phyloP scores from a whole-genome alignment of 2,329 filamentous ascomycete species.

The Stachybotrys chartarum region DNA sequence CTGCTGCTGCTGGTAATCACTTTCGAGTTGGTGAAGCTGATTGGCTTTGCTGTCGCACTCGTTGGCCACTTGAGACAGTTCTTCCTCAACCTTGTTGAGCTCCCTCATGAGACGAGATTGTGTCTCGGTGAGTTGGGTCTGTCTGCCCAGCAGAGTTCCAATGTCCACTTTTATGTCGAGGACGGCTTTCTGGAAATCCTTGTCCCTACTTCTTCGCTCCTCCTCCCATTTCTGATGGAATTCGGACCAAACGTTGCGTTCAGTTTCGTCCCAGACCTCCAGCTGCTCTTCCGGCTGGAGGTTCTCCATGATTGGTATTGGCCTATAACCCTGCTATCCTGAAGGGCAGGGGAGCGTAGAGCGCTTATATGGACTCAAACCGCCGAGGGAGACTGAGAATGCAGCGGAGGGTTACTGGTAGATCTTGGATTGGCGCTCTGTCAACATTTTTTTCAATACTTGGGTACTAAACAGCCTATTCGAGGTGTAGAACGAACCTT shows the following conservation, averaged over 20 bases:
- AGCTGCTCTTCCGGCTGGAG: conserved; percentile 22
- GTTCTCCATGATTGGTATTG: conserved; percentile 17
- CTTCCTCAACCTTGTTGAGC: conserved; percentile 27
- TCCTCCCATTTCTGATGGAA: conserved; percentile 17
- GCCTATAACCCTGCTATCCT: conserved; percentile 2
- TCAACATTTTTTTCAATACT: too few species aligned
- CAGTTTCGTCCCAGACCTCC: conserved; percentile 27
- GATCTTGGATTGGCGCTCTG: too few species aligned
- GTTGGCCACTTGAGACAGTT: conserved; percentile 23
- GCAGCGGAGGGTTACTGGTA: too few species aligned
- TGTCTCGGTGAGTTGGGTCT: conserved; percentile 17
- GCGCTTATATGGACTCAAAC: too few species aligned
- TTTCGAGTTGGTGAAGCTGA: conserved; percentile 23
- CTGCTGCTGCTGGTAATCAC: conserved; percentile 21
- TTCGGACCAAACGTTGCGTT: conserved; percentile 25
- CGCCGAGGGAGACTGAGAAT: too few species aligned
- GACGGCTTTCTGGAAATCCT: conserved; percentile 15
- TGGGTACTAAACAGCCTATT: too few species aligned
- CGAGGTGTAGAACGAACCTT: too few species aligned
- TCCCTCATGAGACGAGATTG: conserved; percentile 20
- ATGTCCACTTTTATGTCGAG: conserved; percentile 20
- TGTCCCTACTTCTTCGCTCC: conserved; percentile 14
- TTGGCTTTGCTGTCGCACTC: conserved; percentile 23
- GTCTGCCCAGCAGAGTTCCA: conserved; percentile 18
- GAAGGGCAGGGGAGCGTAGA: neutral